phyloP scores from a whole-genome alignment of 768 basidiomycete genomes.

The Termitomyces sp. region DNA sequence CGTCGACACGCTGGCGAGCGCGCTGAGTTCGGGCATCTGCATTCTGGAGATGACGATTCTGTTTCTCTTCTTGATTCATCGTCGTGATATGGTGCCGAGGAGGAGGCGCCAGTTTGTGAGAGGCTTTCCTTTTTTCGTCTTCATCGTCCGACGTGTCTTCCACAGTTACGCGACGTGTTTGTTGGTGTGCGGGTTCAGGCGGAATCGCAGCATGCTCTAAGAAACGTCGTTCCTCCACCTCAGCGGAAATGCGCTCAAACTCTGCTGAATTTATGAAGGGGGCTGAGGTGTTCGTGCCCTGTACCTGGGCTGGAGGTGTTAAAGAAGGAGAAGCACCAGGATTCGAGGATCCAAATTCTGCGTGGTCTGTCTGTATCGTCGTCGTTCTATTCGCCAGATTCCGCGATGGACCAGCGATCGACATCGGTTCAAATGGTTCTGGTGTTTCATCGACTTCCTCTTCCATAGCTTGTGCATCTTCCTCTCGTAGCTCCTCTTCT shows the following conservation, averaged over 20 bases:
- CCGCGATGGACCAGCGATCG: constrained; percentile 25
- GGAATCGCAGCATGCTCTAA: neutral
- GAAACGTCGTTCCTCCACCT: constrained; percentile 34
- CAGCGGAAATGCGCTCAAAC: constrained; percentile 54
- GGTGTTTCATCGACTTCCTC: constrained; percentile 24
- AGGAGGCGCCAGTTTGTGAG: neutral
- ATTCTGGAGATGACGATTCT: constrained; percentile 4
- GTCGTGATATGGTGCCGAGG: neutral
- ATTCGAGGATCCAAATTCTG: constrained; percentile 40
- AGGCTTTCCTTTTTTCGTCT: neutral
- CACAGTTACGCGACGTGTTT: constrained; percentile 8
- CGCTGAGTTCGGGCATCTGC: neutral
- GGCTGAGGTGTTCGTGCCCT: neutral
- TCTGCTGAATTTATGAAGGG: constrained; percentile 55
- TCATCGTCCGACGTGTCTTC: constrained; percentile 12
- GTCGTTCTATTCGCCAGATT: constrained; percentile 37
- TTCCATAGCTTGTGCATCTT: constrained; percentile 19
- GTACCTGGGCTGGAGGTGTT: constrained; percentile 1
- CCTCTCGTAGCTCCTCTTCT: constrained; percentile 8
- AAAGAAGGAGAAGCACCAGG: constrained; percentile 14
- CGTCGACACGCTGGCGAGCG: constrained; percentile 10
- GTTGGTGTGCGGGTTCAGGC: neutral
- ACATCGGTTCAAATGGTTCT: constrained; percentile 30
- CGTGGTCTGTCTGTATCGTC: constrained; percentile 50
- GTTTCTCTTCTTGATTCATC: neutral